A percentile compares a stretch with the other conserved stretches of the same genome.
These are phyloP conservation scores for Ehretia macrophylla DNA, from an alignment of 257 asterid species.

Conservation along the genomic window DNA sequence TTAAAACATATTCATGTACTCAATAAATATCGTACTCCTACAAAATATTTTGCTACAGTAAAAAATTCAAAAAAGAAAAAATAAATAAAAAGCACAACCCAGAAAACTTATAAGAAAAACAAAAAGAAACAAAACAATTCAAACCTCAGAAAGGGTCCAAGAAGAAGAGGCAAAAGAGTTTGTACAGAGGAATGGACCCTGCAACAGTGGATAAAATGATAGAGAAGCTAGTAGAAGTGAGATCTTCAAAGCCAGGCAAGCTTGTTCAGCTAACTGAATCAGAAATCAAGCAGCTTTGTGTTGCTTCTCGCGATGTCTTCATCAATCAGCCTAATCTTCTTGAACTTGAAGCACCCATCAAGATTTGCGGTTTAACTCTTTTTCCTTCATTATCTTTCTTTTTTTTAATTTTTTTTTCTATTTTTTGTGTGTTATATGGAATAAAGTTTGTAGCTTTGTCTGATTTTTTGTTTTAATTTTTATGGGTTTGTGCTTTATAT, in stretches of 20 bases:
- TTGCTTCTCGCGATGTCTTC: conserved; percentile 73
- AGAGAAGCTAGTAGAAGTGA: conserved; percentile 70
- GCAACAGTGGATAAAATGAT: conserved; percentile 63
- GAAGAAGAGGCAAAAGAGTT: not conserved
- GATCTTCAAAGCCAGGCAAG: conserved; percentile 90
- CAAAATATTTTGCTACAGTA: too few relatives aligned
- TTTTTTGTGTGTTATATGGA: not conserved
- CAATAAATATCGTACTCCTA: too few relatives aligned
- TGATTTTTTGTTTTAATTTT: too few relatives aligned
- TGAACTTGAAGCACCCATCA: conserved; percentile 92
- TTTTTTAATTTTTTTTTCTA: not conserved
- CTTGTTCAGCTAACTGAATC: conserved; percentile 79
- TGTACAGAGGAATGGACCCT: conserved; percentile 40
- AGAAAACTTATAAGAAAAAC: too few relatives aligned
- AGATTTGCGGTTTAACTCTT: conserved; percentile 66
- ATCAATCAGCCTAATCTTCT: conserved; percentile 80
- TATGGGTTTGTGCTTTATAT: not conserved
- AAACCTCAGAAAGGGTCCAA: too few relatives aligned
- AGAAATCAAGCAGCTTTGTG: conserved; percentile 86
- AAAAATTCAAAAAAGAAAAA: too few relatives aligned
- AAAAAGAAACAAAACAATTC: too few relatives aligned
- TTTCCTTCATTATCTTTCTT: not conserved
- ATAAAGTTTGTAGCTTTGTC: too few relatives aligned
- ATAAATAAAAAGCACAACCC: too few relatives aligned
- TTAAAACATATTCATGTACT: too few relatives aligned